Conservation (phyloP, 768 basidiomycete genomes). For the Lactarius quietus region DNA sequence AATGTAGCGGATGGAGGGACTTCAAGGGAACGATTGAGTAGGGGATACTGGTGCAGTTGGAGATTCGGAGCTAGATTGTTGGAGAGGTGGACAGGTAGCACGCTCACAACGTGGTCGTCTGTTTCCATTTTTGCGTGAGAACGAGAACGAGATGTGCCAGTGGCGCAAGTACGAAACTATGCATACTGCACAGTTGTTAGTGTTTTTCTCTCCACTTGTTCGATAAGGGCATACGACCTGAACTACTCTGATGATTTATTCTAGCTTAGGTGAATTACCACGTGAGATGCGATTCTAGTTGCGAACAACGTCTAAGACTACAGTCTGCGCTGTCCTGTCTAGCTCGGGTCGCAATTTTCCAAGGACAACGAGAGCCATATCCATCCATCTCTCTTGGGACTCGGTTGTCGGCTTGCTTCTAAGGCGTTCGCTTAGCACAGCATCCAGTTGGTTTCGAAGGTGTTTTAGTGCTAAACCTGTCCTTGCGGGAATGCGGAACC, state of each 20-base stretch:
- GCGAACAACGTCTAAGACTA: constrained; percentile 19
- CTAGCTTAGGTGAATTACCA: not conserved
- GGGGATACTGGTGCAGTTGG: constrained; percentile 79
- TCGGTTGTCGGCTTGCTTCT: constrained; percentile 56
- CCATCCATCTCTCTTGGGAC: constrained; percentile 68
- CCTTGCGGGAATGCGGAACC: constrained; percentile 65
- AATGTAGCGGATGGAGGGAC: constrained; percentile 67
- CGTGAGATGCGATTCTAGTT: constrained; percentile 10
- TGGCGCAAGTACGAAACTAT: too few relatives aligned
- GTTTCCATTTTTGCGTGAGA: constrained; percentile 23
- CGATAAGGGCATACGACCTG: not conserved
- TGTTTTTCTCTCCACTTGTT: not conserved
- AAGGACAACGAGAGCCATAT: constrained; percentile 59
- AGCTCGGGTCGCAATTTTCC: constrained; percentile 42
- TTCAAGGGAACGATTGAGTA: constrained; percentile 69
- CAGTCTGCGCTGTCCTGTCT: constrained; percentile 1
- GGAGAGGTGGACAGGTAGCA: constrained; percentile 71
- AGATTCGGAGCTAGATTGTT: constrained; percentile 57
- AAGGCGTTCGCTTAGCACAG: constrained; percentile 62
- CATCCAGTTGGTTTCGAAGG: constrained; percentile 60
- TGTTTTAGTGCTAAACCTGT: constrained; percentile 75
- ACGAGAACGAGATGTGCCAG: not conserved
- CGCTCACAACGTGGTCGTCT: constrained; percentile 60
- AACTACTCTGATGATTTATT: not conserved
- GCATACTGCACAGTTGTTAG: too few relatives aligned